Conservation (phyloP, 208 protist genomes). For the Trypanosomatidae sp. region DNA sequence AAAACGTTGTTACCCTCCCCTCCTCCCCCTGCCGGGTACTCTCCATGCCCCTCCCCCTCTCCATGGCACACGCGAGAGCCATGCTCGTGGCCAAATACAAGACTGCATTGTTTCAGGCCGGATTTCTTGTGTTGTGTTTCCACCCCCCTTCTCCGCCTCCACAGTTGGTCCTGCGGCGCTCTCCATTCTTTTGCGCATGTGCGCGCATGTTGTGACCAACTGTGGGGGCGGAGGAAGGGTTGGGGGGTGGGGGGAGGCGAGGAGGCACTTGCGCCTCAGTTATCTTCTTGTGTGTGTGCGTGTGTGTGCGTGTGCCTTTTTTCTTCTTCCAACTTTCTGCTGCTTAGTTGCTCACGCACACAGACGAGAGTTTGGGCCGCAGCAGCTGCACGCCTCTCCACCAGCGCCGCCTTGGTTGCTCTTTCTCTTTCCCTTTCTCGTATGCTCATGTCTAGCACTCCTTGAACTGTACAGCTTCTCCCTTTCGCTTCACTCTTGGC, state of each 20-base stretch:
- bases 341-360: not conserved
- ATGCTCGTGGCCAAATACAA: not conserved
- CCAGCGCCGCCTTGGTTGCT: not conserved
- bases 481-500: not conserved
- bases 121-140: not conserved
- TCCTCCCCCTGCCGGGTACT: not conserved
- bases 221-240: not conserved
- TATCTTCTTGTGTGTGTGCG: not conserved
- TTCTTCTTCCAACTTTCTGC: not conserved
- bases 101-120: not conserved
- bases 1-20: not conserved
- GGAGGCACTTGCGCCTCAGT: not conserved
- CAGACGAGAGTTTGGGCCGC: not conserved
- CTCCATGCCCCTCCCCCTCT: not conserved
- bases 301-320: not conserved
- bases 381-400: not conserved
- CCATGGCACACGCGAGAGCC: not conserved
- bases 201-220: not conserved
- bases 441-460: not conserved
- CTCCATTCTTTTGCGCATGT: not conserved
- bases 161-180: not conserved
- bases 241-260: no score
- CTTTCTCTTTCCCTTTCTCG: slow-evolving; percentile 5
- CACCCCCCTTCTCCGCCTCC: not conserved
- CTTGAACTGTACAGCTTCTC: not conserved